Base-by-base conservation (phyloP, 2,329 filamentous ascomycete genomes). In the Fonsecaea monophora region DNA sequence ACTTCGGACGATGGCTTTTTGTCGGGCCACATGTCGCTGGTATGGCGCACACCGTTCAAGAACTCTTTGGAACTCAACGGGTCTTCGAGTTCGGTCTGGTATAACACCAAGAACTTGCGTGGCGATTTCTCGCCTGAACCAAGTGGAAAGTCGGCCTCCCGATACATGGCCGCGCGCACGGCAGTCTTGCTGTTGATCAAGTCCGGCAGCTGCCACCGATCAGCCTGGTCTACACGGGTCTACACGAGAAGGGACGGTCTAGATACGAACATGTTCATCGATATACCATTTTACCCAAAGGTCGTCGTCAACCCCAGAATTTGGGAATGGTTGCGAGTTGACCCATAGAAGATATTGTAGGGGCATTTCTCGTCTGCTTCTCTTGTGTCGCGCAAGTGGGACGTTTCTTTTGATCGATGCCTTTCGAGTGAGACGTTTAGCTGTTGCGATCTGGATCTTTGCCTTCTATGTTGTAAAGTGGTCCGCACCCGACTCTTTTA, bases 41-140 rank as follows among this genome's bases (percentile, higher is more conserved):
- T 71, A 64, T 70, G 75, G 73, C 68, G 81, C n/a, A 83, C 77
- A 63, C 76, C 78, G 54, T 82, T 86, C n/a, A 56, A 5, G 80
- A 96, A 96, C 1, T 88, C 85, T 60, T 90, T 85, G 56, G 88
- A 87, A 60, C 87, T 86, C 75, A 96, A 83, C 21, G 45, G 42
- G 74, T 87, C 87, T 54, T 85, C 79, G 85, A 94, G 91, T 75
- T 89, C 88, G 35, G 87, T 89, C 69, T 96, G 92, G 83, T 96
- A 96, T 64, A 90, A 81, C 37, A 92, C 92, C 76, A 94, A 86
- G 82, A 88, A 96, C 70, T 88, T 85, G 1, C 91, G 92, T 70
- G 82, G 76, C 70, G 81, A 21, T 10, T 38, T 50, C 32, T 67
- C 64, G 12, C 67, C 60, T 7, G 67, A 6, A 5, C 53, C 64